These are phyloP conservation scores for Penicillium sp. DNA, from an alignment of 2,329 filamentous ascomycete genomes.

Conservation along the genomic window DNA sequence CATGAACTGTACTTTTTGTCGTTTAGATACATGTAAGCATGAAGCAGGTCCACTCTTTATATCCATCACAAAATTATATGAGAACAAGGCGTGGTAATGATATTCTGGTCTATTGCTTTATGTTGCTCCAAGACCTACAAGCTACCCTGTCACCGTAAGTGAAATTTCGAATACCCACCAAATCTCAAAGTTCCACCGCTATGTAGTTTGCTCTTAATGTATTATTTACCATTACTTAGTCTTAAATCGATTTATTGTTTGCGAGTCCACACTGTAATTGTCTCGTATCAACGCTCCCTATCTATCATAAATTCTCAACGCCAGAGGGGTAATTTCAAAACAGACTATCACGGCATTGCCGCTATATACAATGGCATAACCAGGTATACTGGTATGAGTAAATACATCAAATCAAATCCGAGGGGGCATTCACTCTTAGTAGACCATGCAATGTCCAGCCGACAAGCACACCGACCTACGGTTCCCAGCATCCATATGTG, in stretches of 20 bases:
- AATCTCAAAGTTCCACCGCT: slow-evolving; percentile 31
- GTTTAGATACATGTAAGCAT: not conserved
- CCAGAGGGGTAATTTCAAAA: not conserved
- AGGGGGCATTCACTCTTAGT: not conserved
- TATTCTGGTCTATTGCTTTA: too few relatives aligned
- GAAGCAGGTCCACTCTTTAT: not conserved
- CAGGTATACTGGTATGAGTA: not conserved
- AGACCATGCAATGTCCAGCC: not conserved
- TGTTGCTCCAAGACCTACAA: slow-evolving; percentile 91
- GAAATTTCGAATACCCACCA: slow-evolving; percentile 14
- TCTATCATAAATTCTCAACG: not conserved
- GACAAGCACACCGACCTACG: not conserved
- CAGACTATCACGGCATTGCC: not conserved
- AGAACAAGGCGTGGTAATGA: not conserved
- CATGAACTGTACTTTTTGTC: not conserved
- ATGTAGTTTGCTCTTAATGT: slow-evolving; percentile 4
- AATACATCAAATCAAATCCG: not conserved
- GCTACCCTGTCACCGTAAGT: slow-evolving; percentile 82
- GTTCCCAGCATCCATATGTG: not conserved
- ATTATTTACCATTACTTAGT: not conserved
- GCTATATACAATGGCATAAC: not conserved
- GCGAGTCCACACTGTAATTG: not conserved
- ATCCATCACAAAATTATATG: not conserved
- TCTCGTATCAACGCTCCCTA: not conserved
- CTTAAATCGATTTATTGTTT: not conserved